These are phyloP conservation scores for Termitomyces bulborhizus DNA, from an alignment of 768 basidiomycete genomes.

Conservation along the genomic window DNA sequence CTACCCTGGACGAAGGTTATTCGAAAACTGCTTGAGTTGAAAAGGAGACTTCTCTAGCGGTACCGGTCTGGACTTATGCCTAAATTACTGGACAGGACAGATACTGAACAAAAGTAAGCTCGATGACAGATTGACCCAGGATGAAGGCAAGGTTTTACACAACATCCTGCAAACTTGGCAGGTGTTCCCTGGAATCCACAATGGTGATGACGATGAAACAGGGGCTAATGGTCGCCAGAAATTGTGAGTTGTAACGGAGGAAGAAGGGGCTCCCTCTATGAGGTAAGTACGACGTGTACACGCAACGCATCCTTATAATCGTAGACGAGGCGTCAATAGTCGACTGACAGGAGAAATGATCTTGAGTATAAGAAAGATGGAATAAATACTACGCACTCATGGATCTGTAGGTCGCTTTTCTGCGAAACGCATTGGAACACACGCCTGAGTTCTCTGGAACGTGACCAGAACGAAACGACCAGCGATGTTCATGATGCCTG, in stretches of 20 bases:
- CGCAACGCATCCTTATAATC: background rate
- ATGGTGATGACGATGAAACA: background rate
- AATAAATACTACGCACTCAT: background rate
- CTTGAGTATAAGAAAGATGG: background rate
- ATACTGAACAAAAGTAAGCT: background rate
- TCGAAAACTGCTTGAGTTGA: background rate
- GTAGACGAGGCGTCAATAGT: background rate
- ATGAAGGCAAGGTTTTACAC: background rate
- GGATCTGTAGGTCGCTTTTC: background rate
- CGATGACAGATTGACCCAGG: background rate
- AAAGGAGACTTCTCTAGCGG: background rate
- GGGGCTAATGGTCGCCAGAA: background rate
- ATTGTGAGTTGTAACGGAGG: no score
- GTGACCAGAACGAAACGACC: background rate
- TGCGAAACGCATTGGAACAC: background rate
- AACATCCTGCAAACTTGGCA: background rate
- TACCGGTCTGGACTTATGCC: background rate
- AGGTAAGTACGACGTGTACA: background rate
- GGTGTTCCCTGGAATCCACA: background rate
- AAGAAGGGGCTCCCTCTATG: background rate
- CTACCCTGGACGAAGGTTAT: background rate
- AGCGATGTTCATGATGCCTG: background rate
- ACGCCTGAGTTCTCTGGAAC: background rate
- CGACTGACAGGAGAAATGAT: background rate
- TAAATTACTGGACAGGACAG: background rate